These are phyloP conservation scores for Flaveria linearis DNA, from an alignment of 129 eudicot genomes.

Conservation along the genomic window DNA sequence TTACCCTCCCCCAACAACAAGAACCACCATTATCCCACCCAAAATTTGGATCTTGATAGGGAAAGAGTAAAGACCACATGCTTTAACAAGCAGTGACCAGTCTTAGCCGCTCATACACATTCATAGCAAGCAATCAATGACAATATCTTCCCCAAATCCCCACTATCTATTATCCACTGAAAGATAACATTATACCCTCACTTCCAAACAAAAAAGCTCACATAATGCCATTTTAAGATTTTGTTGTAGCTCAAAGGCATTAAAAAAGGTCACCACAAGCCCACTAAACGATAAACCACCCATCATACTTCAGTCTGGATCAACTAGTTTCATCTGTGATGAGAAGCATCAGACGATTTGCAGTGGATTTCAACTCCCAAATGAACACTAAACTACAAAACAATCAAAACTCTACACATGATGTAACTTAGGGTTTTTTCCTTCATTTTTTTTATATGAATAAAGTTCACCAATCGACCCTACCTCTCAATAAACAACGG, in stretches of 20 bases:
- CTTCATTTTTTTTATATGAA: conserved; percentile 1
- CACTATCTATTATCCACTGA: conserved; percentile 42
- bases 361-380: too few relatives aligned
- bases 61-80: conserved; percentile 60
- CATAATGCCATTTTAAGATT: conserved; percentile 22
- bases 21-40: conserved; percentile 79
- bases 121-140: conserved; percentile 45
- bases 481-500: conserved; percentile 23
- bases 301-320: background rate
- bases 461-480: conserved; percentile 30
- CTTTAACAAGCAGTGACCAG: conserved; percentile 32
- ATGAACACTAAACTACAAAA: conserved; percentile 7
- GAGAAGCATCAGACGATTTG: too few relatives aligned
- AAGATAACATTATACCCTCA: conserved; percentile 13
- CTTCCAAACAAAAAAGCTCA: conserved; percentile 26
- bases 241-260: conserved; percentile 19
- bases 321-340: background rate
- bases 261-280: conserved; percentile 20
- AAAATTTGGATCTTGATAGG: conserved; percentile 49
- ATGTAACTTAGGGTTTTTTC: conserved; percentile 6
- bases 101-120: conserved; percentile 53
- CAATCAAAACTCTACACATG: too few relatives aligned
- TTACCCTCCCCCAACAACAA: conserved; percentile 43
- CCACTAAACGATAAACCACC: conserved; percentile 14
- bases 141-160: conserved; percentile 17